phyloP scores from a whole-genome alignment of 208 protist genomes.

The Porcisia hertigi region DNA sequence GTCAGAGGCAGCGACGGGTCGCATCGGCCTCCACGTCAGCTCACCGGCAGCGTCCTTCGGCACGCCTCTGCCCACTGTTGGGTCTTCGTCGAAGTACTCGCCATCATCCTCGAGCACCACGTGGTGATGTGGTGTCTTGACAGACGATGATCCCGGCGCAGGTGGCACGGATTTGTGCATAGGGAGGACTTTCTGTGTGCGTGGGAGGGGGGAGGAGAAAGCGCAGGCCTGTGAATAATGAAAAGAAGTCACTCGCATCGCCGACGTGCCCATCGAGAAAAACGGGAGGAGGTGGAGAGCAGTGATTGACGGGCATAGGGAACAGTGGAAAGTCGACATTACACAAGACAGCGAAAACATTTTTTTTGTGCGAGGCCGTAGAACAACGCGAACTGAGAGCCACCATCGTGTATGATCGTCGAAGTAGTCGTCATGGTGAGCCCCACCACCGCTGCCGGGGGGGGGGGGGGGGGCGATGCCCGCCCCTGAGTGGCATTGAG shows the following conservation, averaged over 20 bases:
- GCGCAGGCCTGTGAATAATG: not conserved
- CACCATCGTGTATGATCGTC: not conserved
- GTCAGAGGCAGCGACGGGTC: slow-evolving; percentile 28
- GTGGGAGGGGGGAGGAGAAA: not conserved
- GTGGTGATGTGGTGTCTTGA: slow-evolving; percentile 22
- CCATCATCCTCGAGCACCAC: slow-evolving; percentile 72
- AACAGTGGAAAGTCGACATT: not conserved
- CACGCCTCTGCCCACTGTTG: slow-evolving; percentile 72
- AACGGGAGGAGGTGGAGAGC: not conserved
- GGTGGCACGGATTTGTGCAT: slow-evolving; percentile 3
- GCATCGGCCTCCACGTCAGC: slow-evolving; percentile 46
- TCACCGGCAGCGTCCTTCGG: slow-evolving; percentile 57
- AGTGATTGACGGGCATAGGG: not conserved
- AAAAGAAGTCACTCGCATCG: not conserved
- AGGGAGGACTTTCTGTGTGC: not conserved
- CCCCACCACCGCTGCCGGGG: too few relatives aligned
- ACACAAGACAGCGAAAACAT: not conserved
- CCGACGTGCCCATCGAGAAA: not conserved
- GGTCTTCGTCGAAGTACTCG: slow-evolving; percentile 86
- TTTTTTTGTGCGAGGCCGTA: not conserved
- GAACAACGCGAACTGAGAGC: not conserved
- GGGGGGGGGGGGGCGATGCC: too few relatives aligned
- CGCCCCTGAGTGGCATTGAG: too few relatives aligned
- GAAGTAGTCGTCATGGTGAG: not conserved
- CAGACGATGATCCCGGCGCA: slow-evolving; percentile 1